phyloP scores from a whole-genome alignment of 805 yeast species.

The Metschnikowia rubicola region DNA sequence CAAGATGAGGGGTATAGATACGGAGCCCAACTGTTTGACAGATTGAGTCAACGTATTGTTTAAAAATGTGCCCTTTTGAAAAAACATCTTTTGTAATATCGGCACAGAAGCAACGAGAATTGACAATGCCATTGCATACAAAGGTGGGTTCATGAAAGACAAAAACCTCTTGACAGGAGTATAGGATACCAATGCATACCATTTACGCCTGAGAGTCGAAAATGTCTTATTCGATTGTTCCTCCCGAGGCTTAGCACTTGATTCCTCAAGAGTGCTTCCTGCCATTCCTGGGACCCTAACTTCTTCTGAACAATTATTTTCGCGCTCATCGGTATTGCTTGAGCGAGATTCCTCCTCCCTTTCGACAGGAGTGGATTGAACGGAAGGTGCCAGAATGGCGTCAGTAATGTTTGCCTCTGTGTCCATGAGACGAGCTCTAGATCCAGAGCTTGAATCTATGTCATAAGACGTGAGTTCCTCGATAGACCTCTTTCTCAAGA shows the following conservation, averaged over 20 bases:
- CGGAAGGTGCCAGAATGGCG: background rate
- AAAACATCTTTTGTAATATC: conserved; percentile 52
- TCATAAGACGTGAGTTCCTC: conserved; percentile 25
- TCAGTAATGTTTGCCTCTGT: background rate
- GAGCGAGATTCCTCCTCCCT: background rate
- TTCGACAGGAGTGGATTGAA: background rate
- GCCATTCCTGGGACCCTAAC: background rate
- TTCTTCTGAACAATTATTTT: background rate
- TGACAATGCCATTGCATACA: conserved; percentile 70
- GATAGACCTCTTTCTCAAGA: conserved; percentile 50
- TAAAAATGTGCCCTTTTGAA: conserved; percentile 54
- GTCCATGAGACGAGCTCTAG: background rate
- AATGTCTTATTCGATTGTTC: background rate
- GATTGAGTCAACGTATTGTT: conserved; percentile 65
- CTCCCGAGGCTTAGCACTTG: background rate
- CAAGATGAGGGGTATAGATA: conserved; percentile 73
- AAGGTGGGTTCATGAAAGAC: conserved; percentile 73
- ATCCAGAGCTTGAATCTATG: background rate
- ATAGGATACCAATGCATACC: conserved; percentile 7
- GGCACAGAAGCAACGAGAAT: conserved; percentile 69
- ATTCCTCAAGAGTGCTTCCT: background rate
- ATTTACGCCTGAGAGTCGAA: background rate
- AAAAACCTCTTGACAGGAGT: conserved; percentile 23
- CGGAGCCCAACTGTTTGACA: conserved; percentile 63
- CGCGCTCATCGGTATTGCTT: background rate